Base-by-base conservation (phyloP, 2,329 filamentous ascomycete genomes). In the Chalaropsis thielavioides region DNA sequence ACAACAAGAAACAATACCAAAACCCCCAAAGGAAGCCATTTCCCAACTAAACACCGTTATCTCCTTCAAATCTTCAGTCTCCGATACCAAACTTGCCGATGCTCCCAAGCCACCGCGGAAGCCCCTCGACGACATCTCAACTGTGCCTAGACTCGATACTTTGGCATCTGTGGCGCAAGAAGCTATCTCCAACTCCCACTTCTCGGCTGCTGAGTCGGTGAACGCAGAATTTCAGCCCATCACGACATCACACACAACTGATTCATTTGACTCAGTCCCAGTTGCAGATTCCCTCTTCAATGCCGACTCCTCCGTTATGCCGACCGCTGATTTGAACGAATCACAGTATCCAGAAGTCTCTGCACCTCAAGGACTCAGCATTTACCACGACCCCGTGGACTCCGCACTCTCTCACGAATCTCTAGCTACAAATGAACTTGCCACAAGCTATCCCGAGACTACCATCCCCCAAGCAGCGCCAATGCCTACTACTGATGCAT, bases 151-250 rank as follows among this genome's bases (percentile, higher is more conserved):
- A 10, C 44, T 62, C 17, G 27, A 51, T 40, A 19, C 44, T 3
- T 43, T 62, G 22, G 61, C 61, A n/a, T 62, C 27, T 51, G 31
- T 49, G 13, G 61, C 61, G n/a, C 61, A 38, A 19, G 46, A 62
- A 24, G 61, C 61, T 27, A 49, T 62, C 17, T n/a, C 27, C 19
- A 62, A 31, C 17, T 31, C 51, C 17, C 22, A 41, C 17, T 62
- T n/a, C 38, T n/a, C 43, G 15, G 11, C 5, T 2, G 63, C 64
- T 27, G 6, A 67, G 66, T 17, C 43, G 4, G 27, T 24, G 10
- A 54, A 35, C n/a, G 27, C 27, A 27, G 43, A 62, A 5, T 51
- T 51, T 38, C 27, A 41, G 11, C 10, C 44, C 27, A 49, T 35
- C n/a, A 51, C 13, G 3, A 19, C 46, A 24, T 22, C 51, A 31